Evolutionary conservation across 106 monocot genomes (phyloP).

Genomic region (Alisma plantagoaquatica): DNA sequence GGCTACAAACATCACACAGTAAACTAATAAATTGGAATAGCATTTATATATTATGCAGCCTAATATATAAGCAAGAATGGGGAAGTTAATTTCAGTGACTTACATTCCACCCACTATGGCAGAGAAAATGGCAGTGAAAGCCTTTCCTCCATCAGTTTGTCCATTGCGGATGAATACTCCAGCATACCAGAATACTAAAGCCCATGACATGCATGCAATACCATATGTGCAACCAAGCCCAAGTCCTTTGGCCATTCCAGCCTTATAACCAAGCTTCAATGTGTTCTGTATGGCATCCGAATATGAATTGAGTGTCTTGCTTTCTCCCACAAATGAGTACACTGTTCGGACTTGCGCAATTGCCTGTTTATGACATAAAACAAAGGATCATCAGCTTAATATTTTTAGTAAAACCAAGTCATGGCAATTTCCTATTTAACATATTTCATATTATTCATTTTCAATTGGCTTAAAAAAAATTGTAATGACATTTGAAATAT

Average conservation of each 20-base stretch:
- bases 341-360: conserved; percentile 97
- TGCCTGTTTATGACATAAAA: too few relatives aligned
- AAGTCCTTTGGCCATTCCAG: conserved; percentile 97
- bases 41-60: too few relatives aligned
- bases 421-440: too few relatives aligned
- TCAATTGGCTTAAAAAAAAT: too few relatives aligned
- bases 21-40: too few relatives aligned
- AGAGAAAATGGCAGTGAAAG: conserved; percentile 97
- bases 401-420: too few relatives aligned
- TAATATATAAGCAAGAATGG: too few relatives aligned
- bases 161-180: conserved; percentile 96
- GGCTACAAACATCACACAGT: neutral
- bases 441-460: too few relatives aligned
- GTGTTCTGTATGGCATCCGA: conserved; percentile 97
- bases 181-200: conserved; percentile 97
- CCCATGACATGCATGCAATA: conserved; percentile 99
- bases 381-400: neutral
- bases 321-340: conserved; percentile 92
- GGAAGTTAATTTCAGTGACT: conserved; percentile 19
- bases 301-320: conserved; percentile 72
- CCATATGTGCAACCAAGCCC: conserved; percentile 98
- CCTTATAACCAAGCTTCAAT: conserved; percentile 93
- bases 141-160: conserved; percentile 96
- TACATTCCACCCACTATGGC: conserved; percentile 99
- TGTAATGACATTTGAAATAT: too few relatives aligned